Conservation (phyloP, 805 yeast species). For the Wickerhamiella azyma region DNA sequence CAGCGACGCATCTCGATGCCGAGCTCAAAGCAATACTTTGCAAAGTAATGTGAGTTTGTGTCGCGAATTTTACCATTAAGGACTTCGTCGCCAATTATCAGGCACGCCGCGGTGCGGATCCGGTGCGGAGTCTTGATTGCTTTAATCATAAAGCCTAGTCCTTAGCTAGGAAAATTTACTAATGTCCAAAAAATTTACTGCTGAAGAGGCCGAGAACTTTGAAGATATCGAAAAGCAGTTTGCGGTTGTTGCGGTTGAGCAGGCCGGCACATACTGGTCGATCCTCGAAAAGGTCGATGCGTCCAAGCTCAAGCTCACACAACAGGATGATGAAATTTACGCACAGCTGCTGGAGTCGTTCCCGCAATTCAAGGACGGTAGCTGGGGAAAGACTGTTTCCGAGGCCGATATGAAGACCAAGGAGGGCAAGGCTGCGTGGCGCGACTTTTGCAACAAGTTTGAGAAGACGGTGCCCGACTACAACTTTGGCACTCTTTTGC, state of each 20-base stretch:
- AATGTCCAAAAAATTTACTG: conserved; percentile 37
- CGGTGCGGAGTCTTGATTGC: conserved; percentile 8
- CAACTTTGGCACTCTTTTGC: conserved; percentile 87
- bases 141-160: conserved; percentile 2
- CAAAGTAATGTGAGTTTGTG: conserved; percentile 61
- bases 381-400: conserved; percentile 39
- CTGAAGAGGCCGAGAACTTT: conserved; percentile 85
- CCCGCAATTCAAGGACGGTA: conserved; percentile 69
- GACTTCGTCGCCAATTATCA: conserved; percentile 77
- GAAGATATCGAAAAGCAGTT: conserved; percentile 96
- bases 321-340: conserved; percentile 29
- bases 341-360: conserved; percentile 42
- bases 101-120: conserved; percentile 20
- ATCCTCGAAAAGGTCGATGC: conserved; percentile 63
- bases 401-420: conserved; percentile 77
- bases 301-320: conserved; percentile 47
- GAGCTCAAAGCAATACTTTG: conserved; percentile 50
- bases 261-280: conserved; percentile 84
- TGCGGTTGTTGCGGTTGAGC: conserved; percentile 93
- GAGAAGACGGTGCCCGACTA: conserved; percentile 74
- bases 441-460: conserved; percentile 68
- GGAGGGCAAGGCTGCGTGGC: conserved; percentile 80
- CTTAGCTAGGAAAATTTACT: not conserved
- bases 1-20: conserved; percentile 57
- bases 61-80: conserved; percentile 75